Evolutionary conservation across 176 grass and related monocot species (phyloP), one percentile per base, ranked within the genome.

Genomic region (Puya raimondii): DNA sequence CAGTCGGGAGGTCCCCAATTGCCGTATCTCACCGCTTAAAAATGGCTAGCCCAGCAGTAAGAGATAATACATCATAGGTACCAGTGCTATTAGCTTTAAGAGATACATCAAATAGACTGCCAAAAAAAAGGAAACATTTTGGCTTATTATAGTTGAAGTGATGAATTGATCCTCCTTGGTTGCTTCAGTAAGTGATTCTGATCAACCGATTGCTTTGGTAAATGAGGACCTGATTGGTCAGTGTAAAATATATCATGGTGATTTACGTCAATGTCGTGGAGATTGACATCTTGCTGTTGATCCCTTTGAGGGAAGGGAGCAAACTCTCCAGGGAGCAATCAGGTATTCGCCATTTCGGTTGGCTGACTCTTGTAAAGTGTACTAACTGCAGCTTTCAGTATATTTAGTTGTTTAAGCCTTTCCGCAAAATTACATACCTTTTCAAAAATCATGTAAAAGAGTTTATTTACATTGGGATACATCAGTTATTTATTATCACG

Each of bases 1-100:
- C 87, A 72, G 70, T 99, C 64, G 87, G 94, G 17, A 92, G 86
- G 82, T 71, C 86, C 76, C 85, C 81, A 70, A 42, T 76, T 49
- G 64, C 69, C 51, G 64, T 58, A 50, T 50, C 70, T 74, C 82
- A 89, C 50, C 81, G 72, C 64, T 70, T 80, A 77, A 71, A 84
- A 86, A 85, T 91, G 85, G 64, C 81, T 71, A 87, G 70, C 58
- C 83, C 83, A 80, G 74, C 76, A 11, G 68, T 83, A 59, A 80
- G 72, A 58, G 74, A 88, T 80, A 42, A 42, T 42, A 73, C 73
- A 73, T 64, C 69, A 50, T 89, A 87, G 80, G 47, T 9, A 59
- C 9, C 54, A 59, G 54, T 2, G 21, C 5, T 17, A 18, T 59
- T 59, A 20, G 56, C 56, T 11, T 61, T 61, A n/a, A 15, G 53